These are phyloP conservation scores for Camelina neglecta DNA, from an alignment of 345 rosid species.

Conservation along the genomic window DNA sequence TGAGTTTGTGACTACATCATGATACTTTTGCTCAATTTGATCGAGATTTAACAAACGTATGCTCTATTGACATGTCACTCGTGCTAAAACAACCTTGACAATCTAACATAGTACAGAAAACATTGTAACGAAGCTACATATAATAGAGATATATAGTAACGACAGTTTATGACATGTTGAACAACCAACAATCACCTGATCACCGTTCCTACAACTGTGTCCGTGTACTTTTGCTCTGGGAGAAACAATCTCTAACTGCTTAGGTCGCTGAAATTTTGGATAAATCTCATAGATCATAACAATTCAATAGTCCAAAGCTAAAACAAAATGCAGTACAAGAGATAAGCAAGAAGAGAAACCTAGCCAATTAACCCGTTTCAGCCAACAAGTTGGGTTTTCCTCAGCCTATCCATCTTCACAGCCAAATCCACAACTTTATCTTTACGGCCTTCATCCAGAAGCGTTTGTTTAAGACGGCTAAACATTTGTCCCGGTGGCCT, in stretches of 20 bases:
- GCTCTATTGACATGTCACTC: no score
- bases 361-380: conserved; percentile 2
- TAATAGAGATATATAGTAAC: no score
- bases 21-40: no score
- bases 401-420: conserved; percentile 63
- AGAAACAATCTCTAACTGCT: not conserved
- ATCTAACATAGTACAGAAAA: no score
- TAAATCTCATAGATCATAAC: conserved; percentile 16
- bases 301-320: conserved; percentile 2
- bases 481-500: conserved; percentile 78
- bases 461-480: conserved; percentile 75
- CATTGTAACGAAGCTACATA: no score
- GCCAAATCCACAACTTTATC: conserved; percentile 54
- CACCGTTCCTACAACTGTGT: not conserved
- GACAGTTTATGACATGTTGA: not conserved
- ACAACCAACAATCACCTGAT: not conserved
- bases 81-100: no score
- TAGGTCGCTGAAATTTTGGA: conserved; percentile 1
- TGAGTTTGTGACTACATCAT: conserved; percentile 13
- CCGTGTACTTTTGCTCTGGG: not conserved
- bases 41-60: no score
- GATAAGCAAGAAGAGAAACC: not conserved
- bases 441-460: conserved; percentile 63
- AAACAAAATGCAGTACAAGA: conserved; percentile 9
- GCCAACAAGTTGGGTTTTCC: conserved; percentile 62